A percentile compares a stretch with the other conserved stretches of the same genome.
These are phyloP conservation scores for Alternaria sp. DNA, from an alignment of 2,329 filamentous ascomycete species.

Conservation along the genomic window DNA sequence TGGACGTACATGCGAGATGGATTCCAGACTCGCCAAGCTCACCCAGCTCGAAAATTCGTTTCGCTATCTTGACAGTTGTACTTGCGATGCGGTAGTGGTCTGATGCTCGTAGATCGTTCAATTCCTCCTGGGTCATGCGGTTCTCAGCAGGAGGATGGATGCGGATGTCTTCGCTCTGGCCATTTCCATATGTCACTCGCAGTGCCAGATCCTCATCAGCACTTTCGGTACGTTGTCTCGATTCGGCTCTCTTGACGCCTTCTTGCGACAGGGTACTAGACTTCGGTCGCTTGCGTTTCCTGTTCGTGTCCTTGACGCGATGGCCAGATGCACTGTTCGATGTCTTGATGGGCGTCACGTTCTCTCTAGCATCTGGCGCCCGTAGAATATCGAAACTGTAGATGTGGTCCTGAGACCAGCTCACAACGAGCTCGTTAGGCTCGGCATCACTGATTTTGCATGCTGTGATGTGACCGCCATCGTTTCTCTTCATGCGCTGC, in stretches of 20 bases:
- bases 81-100: slow-evolving; percentile 65
- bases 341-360: slow-evolving; percentile 26
- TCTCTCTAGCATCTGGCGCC: slow-evolving; percentile 62
- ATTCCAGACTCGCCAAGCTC: slow-evolving; percentile 42
- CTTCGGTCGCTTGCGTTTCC: slow-evolving; percentile 65
- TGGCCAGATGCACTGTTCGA: slow-evolving; percentile 19
- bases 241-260: slow-evolving; percentile 52
- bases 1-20: slow-evolving; percentile 52
- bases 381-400: slow-evolving; percentile 70
- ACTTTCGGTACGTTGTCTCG: slow-evolving; percentile 57
- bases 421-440: slow-evolving; percentile 71
- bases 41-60: slow-evolving; percentile 61
- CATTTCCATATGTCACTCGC: slow-evolving; percentile 65
- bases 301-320: slow-evolving; percentile 40
- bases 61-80: slow-evolving; percentile 60
- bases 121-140: slow-evolving; percentile 47
- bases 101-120: slow-evolving; percentile 58
- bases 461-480: slow-evolving; percentile 71
- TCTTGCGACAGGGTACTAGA: slow-evolving; percentile 43
- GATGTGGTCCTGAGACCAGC: slow-evolving; percentile 72
- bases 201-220: slow-evolving; percentile 58
- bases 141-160: slow-evolving; percentile 48
- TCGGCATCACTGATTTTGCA: slow-evolving; percentile 74
- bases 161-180: slow-evolving; percentile 65
- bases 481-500: slow-evolving; percentile 58